Evolutionary conservation across 441 rosid genomes (phyloP).

Genomic region (Arabidopsis hybrid): DNA sequence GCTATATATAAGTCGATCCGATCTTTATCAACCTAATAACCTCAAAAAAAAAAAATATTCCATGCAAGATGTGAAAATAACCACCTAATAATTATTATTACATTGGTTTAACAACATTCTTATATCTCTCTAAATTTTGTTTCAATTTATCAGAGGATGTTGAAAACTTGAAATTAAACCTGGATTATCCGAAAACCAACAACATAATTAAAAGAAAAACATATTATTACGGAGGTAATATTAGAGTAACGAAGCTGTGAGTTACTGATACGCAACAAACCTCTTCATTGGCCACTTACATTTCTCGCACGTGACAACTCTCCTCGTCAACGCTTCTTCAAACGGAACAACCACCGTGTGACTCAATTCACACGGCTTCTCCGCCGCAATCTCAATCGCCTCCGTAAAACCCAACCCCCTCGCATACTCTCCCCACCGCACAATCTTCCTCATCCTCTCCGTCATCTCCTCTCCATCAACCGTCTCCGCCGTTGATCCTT

Average conservation of each 20-base stretch:
- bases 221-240: too few species aligned
- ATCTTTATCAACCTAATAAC: too few species aligned
- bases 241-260: not conserved
- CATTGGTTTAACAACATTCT: too few species aligned
- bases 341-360: slow-evolving; percentile 54
- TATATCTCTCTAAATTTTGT: too few species aligned
- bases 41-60: too few species aligned
- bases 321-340: slow-evolving; percentile 46
- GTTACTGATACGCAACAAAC: slow-evolving; percentile 60
- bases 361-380: slow-evolving; percentile 50
- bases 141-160: too few species aligned
- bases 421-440: slow-evolving; percentile 55
- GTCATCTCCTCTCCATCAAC: slow-evolving; percentile 45
- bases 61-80: too few species aligned
- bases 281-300: slow-evolving; percentile 70
- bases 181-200: too few species aligned
- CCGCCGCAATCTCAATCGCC: slow-evolving; percentile 51
- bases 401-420: slow-evolving; percentile 53
- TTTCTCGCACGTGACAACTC: slow-evolving; percentile 54
- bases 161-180: too few species aligned
- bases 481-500: slow-evolving; percentile 50
- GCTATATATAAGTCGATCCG: too few species aligned
- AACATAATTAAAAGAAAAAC: too few species aligned
- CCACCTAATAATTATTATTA: too few species aligned
- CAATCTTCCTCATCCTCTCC: slow-evolving; percentile 53